A percentile compares a stretch with the other conserved stretches of the same genome.
phyloP scores from a whole-genome alignment of 148 eudicot genomes.

The Silene conica region DNA sequence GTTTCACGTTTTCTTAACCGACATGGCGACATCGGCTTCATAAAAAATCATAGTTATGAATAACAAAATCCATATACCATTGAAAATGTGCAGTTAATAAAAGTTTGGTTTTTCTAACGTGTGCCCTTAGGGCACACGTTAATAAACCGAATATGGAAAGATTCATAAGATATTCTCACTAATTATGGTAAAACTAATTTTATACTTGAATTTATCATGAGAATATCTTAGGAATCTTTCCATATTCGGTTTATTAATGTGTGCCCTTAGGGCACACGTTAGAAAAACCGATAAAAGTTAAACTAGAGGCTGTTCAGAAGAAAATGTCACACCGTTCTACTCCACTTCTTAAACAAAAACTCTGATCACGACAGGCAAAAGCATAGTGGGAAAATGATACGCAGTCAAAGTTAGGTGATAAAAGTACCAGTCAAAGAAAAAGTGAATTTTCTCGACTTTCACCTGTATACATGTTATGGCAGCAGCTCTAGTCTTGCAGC shows the following conservation, averaged over 20 bases:
- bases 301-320: background rate
- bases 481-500: constrained; percentile 76
- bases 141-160: too few relatives aligned
- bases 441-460: constrained; percentile 9
- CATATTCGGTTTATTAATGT: too few relatives aligned
- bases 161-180: too few relatives aligned
- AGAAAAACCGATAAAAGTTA: constrained; percentile 1
- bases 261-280: too few relatives aligned
- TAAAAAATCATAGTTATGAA: background rate
- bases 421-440: background rate
- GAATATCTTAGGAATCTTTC: too few relatives aligned
- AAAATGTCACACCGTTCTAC: background rate
- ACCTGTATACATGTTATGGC: constrained; percentile 94
- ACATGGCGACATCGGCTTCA: background rate
- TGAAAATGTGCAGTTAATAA: background rate
- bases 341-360: background rate
- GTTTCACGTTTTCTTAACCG: background rate
- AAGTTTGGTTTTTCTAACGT: too few relatives aligned
- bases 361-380: background rate
- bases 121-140: too few relatives aligned
- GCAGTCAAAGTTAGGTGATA: background rate
- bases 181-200: too few relatives aligned
- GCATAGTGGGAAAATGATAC: background rate
- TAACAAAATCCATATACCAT: background rate
- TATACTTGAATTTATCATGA: too few relatives aligned